Conservation (phyloP, 768 basidiomycete species). For the Tricholoma sp. region DNA sequence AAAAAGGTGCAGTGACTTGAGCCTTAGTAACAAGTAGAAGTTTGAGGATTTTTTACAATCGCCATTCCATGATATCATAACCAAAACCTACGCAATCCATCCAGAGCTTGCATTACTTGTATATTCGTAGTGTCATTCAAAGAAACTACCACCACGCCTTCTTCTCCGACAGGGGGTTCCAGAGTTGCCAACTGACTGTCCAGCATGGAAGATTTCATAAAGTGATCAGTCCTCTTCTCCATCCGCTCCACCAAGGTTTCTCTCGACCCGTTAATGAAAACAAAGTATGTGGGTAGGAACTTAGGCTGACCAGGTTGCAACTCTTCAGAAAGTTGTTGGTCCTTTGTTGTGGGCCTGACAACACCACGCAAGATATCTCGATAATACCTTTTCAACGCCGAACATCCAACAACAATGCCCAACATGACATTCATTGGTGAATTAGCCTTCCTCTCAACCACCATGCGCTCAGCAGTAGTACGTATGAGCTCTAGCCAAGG, state of each 20-base stretch:
- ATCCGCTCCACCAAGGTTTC: constrained; percentile 60
- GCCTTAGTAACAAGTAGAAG: too few relatives aligned
- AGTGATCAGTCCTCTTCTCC: constrained; percentile 62
- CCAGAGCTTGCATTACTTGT: constrained; percentile 46
- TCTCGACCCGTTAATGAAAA: constrained; percentile 65
- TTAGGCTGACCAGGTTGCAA: constrained; percentile 23
- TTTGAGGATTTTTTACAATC: background rate
- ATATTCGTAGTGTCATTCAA: constrained; percentile 46
- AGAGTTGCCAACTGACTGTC: constrained; percentile 70
- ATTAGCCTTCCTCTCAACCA: constrained; percentile 13
- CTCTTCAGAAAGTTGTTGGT: constrained; percentile 18
- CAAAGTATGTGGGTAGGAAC: constrained; percentile 63
- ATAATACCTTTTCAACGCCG: constrained; percentile 76
- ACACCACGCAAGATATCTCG: constrained; percentile 74
- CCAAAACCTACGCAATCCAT: constrained; percentile 29
- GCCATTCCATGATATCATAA: constrained; percentile 1
- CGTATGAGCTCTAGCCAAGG: constrained; percentile 84
- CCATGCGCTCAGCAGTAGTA: constrained; percentile 47
- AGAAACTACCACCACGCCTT: constrained; percentile 60
- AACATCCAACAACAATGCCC: constrained; percentile 84
- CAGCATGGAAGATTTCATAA: constrained; percentile 81
- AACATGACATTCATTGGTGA: constrained; percentile 9
- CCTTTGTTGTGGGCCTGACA: constrained; percentile 6
- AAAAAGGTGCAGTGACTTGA: too few relatives aligned
- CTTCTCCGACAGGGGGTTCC: constrained; percentile 64